Percentiles rank a stretch among this genome's conserved stretches.
These are phyloP conservation scores for Hyaloscypha finlandica DNA, from an alignment of 495 filamentous ascomycete genomes.

Conservation along the genomic window DNA sequence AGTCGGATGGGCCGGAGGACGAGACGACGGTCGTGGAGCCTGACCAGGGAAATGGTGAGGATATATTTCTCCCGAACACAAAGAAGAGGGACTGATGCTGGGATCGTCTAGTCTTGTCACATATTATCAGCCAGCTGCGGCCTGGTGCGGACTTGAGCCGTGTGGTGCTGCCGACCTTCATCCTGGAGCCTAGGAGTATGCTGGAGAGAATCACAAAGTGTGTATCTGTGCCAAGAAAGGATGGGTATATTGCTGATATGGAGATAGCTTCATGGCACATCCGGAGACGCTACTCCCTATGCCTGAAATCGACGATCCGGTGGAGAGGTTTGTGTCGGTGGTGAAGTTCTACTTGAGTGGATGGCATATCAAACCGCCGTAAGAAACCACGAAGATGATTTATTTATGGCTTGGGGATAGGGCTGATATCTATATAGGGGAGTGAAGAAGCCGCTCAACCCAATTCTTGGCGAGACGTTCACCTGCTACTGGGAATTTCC, in stretches of 20 bases:
- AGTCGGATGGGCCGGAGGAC: slow-evolving; percentile 55
- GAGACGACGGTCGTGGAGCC: slow-evolving; percentile 75
- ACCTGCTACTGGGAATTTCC: slow-evolving; percentile 95
- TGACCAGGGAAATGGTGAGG: slow-evolving; percentile 71
- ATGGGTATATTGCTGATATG: slow-evolving; percentile 26
- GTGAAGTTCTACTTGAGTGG: slow-evolving; percentile 98
- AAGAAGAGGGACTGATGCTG: slow-evolving; percentile 2
- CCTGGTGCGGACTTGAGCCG: slow-evolving; percentile 94
- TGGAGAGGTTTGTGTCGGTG: slow-evolving; percentile 88
- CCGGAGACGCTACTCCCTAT: slow-evolving; percentile 93
- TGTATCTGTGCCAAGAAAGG: slow-evolving; percentile 23
- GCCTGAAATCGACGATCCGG: slow-evolving; percentile 83
- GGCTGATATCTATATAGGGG: slow-evolving; percentile 57
- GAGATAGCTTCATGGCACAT: slow-evolving; percentile 94
- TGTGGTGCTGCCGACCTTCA: slow-evolving; percentile 95
- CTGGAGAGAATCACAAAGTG: slow-evolving; percentile 98
- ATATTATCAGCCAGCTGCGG: slow-evolving; percentile 96
- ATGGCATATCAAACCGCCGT: slow-evolving; percentile 99
- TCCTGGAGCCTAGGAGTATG: slow-evolving; percentile 97
- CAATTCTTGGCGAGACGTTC: slow-evolving; percentile 92
- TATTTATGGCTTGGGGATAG: slow-evolving; percentile 15
- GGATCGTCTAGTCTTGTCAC: slow-evolving; percentile 67
- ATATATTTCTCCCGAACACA: not conserved
- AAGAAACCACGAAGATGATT: slow-evolving; percentile 36
- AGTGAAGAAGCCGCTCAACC: slow-evolving; percentile 98